Conservation (phyloP, 306 rosid species). For the Castanea sativa region DNA sequence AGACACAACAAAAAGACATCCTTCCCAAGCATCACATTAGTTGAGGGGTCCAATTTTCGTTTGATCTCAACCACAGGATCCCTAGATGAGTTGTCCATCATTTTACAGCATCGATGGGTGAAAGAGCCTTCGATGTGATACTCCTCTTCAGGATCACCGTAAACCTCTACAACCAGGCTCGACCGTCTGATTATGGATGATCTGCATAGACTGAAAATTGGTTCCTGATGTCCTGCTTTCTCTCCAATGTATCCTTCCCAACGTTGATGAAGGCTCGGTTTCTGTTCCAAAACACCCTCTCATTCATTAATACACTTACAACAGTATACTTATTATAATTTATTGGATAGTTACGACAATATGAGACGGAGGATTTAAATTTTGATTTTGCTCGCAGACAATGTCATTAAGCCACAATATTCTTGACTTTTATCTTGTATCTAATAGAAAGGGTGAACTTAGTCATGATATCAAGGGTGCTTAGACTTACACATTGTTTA, state of each 20-base stretch:
- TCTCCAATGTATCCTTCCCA: slow-evolving; percentile 33
- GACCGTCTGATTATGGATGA: slow-evolving; percentile 34
- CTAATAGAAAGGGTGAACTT: too few species aligned
- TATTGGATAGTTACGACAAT: too few species aligned
- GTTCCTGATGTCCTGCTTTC: slow-evolving; percentile 10
- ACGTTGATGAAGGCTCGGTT: slow-evolving; percentile 30
- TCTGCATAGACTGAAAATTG: slow-evolving; percentile 15
- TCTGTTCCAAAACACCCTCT: slow-evolving; percentile 2
- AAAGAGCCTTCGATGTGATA: slow-evolving; percentile 26
- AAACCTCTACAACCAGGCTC: slow-evolving; percentile 13
- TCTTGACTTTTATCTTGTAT: too few species aligned
- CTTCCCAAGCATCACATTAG: slow-evolving; percentile 25
- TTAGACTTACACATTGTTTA: too few species aligned
- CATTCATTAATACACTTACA: too few species aligned
- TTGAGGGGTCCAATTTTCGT: slow-evolving; percentile 20
- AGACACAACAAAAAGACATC: slow-evolving; percentile 25
- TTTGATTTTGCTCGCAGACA: accelerated
- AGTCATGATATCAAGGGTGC: too few species aligned
- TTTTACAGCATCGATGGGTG: slow-evolving; percentile 15
- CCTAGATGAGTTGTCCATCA: background rate
- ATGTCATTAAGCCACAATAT: too few species aligned
- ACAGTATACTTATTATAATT: too few species aligned
- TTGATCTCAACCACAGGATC: slow-evolving; percentile 25
- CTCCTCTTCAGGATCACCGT: slow-evolving; percentile 24
- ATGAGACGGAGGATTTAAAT: too few species aligned